Evolutionary conservation across 495 filamentous ascomycete species (phyloP).

Genomic region (Aspergillus nanangensis): DNA sequence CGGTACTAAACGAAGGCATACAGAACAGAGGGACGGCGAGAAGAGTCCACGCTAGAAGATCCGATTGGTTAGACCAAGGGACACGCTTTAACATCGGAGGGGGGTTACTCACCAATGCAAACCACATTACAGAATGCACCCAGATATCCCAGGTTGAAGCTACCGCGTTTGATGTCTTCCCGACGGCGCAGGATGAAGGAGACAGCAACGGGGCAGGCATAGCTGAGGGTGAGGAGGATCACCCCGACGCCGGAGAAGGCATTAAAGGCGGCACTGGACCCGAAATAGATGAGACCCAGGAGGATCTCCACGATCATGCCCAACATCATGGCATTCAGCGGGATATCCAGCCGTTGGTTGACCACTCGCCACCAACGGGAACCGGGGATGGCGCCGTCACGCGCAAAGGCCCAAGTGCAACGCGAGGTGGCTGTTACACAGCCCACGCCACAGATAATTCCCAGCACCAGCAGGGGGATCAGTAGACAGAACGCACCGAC

Average conservation of each 20-base stretch:
- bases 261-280: conserved; percentile 45
- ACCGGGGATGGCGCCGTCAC: conserved; percentile 48
- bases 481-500: conserved; percentile 59
- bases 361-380: conserved; percentile 49
- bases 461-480: conserved; percentile 58
- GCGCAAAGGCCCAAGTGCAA: conserved; percentile 64
- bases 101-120: conserved; percentile 39
- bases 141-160: conserved; percentile 50
- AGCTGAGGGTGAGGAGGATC: conserved; percentile 50
- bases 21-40: conserved; percentile 51
- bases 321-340: conserved; percentile 41
- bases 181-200: conserved; percentile 42
- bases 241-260: conserved; percentile 56
- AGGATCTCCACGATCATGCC: conserved; percentile 42
- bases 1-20: conserved; percentile 32
- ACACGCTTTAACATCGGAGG: background rate
- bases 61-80: background rate
- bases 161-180: conserved; percentile 36
- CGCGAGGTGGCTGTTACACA: conserved; percentile 62
- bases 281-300: conserved; percentile 51
- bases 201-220: conserved; percentile 47
- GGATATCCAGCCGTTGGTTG: conserved; percentile 41
- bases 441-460: conserved; percentile 59
- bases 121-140: conserved; percentile 51
- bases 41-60: conserved; percentile 51